phyloP scores from a whole-genome alignment of 1,284 basidiomycete genomes.

The Ustilago xerochloae region DNA sequence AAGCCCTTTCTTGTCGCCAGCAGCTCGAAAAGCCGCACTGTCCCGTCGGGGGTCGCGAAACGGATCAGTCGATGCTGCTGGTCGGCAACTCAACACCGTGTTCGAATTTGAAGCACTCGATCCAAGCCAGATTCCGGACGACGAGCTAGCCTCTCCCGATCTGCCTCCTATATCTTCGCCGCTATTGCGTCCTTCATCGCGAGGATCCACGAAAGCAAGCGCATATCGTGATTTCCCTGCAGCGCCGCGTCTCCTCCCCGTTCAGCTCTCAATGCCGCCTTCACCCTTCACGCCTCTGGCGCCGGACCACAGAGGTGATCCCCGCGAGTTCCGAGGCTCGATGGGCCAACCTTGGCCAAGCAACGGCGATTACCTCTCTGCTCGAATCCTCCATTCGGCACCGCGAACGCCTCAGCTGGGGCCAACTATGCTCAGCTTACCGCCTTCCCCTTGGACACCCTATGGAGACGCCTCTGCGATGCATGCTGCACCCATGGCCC shows the following conservation, averaged over 20 bases:
- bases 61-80: conserved; percentile 29
- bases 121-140: conserved; percentile 36
- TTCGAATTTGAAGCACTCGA: conserved; percentile 42
- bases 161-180: conserved; percentile 42
- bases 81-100: conserved; percentile 42
- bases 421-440: conserved; percentile 54
- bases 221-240: conserved; percentile 36
- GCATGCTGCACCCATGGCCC: conserved; percentile 26
- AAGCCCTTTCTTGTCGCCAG: conserved; percentile 27
- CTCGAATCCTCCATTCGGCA: conserved; percentile 25
- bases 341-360: conserved; percentile 2
- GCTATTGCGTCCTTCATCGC: conserved; percentile 27
- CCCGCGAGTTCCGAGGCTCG: conserved; percentile 12
- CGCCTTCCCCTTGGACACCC: conserved; percentile 60
- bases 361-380: conserved; percentile 38
- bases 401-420: conserved; percentile 50
- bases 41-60: conserved; percentile 35
- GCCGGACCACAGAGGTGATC: conserved; percentile 9
- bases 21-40: conserved; percentile 12
- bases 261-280: conserved; percentile 47
- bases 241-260: conserved; percentile 52
- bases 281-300: conserved; percentile 49
- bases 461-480: conserved; percentile 18
- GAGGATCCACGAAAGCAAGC: conserved; percentile 16
- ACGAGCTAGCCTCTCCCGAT: conserved; percentile 38